phyloP scores from a whole-genome alignment of 2,329 filamentous ascomycete species.

The Ophiostoma sp. region DNA sequence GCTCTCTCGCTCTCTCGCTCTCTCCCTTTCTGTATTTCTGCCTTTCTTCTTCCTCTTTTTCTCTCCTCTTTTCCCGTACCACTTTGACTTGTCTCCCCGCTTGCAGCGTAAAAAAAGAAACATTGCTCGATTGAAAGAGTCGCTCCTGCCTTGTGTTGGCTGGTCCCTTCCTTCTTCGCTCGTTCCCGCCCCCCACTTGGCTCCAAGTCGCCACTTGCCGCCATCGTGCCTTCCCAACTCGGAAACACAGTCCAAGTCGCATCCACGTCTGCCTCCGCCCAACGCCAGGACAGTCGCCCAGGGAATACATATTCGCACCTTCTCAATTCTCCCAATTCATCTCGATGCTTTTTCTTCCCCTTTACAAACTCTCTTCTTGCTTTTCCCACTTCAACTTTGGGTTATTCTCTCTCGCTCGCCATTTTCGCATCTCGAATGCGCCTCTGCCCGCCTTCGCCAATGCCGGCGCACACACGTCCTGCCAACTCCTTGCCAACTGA shows the following conservation, averaged over 20 bases:
- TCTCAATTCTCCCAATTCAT: not conserved
- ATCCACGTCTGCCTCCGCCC: not conserved
- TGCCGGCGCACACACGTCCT: not conserved
- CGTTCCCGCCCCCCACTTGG: constrained; percentile 21
- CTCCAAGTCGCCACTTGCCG: constrained; percentile 24
- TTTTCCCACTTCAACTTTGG: not conserved
- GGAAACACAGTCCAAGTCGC: constrained; percentile 21
- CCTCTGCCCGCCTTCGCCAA: not conserved
- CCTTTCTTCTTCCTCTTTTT: not conserved
- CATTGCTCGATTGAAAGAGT: not conserved
- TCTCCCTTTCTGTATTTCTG: not conserved
- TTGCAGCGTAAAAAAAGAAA: not conserved
- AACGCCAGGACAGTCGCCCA: not conserved
- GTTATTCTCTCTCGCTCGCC: not conserved
- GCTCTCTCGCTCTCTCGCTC: not conserved
- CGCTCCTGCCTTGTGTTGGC: not conserved
- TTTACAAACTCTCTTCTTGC: not conserved
- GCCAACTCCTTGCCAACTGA: constrained; percentile 11
- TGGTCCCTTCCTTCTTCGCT: constrained; percentile 8
- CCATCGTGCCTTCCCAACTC: constrained; percentile 29
- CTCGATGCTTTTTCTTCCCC: not conserved
- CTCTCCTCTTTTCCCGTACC: not conserved
- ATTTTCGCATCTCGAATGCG: not conserved
- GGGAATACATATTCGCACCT: not conserved
- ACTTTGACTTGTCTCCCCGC: not conserved